Evolutionary conservation across 129 eudicot species (phyloP).

Genomic region (Lactuca saligna): DNA sequence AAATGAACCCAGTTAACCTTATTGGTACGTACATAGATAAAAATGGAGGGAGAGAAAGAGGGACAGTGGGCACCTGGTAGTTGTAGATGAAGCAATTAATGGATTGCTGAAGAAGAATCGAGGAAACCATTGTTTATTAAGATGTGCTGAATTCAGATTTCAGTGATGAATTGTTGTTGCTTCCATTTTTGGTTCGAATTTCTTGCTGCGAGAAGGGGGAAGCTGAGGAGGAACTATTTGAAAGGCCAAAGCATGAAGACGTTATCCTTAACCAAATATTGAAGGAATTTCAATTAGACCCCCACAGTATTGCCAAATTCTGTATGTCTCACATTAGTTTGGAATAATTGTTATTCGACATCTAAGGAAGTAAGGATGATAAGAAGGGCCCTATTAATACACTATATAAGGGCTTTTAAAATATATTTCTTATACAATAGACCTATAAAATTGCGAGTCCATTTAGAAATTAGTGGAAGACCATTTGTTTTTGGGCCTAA

Average conservation of each 20-base stretch:
- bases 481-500: too few relatives aligned
- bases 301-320: constrained; percentile 5
- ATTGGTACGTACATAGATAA: background rate
- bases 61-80: constrained; percentile 33
- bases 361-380: background rate
- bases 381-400: too few relatives aligned
- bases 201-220: background rate
- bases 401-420: too few relatives aligned
- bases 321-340: background rate
- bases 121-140: constrained; percentile 40
- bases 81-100: constrained; percentile 37
- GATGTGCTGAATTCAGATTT: background rate
- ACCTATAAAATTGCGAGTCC: too few relatives aligned
- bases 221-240: constrained; percentile 9
- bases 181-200: constrained; percentile 22
- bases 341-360: background rate
- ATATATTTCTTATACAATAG: too few relatives aligned
- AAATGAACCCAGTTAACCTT: background rate
- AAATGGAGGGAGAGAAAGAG: constrained; percentile 10
- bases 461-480: too few relatives aligned
- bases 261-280: constrained; percentile 26
- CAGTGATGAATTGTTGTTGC: constrained; percentile 7
- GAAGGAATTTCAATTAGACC: background rate
- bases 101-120: constrained; percentile 46
- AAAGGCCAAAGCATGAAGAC: constrained; percentile 14